Conservation (phyloP, 257 asterid species). For the Plantago major region DNA sequence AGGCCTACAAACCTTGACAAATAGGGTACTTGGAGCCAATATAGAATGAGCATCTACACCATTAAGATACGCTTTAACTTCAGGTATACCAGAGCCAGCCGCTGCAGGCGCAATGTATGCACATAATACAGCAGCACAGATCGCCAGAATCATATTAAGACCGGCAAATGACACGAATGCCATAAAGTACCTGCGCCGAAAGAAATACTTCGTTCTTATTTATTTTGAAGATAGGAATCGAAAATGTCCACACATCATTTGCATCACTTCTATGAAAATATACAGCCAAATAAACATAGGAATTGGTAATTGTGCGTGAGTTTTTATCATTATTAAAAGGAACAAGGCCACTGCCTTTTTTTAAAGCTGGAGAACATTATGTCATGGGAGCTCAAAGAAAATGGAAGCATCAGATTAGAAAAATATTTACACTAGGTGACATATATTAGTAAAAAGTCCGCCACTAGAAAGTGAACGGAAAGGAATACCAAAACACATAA, state of each 20-base stretch:
- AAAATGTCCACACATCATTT: neutral
- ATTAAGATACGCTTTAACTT: constrained; percentile 95
- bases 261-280: too few relatives aligned
- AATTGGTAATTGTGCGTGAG: too few relatives aligned
- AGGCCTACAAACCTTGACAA: constrained; percentile 64
- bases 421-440: too few relatives aligned
- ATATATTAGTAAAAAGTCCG: too few relatives aligned
- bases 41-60: constrained; percentile 98
- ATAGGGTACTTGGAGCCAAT: constrained; percentile 89
- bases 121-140: constrained; percentile 72
- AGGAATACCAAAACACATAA: too few relatives aligned
- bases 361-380: too few relatives aligned
- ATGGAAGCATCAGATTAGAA: too few relatives aligned
- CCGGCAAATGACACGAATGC: constrained; percentile 73
- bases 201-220: neutral
- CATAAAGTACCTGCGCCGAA: constrained; percentile 45
- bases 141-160: constrained; percentile 51
- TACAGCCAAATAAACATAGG: too few relatives aligned
- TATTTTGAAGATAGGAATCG: neutral
- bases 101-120: constrained; percentile 94
- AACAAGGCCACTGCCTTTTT: too few relatives aligned
- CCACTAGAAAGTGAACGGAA: too few relatives aligned
- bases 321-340: too few relatives aligned
- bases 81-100: constrained; percentile 98
- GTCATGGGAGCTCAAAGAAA: too few relatives aligned